Evolutionary conservation across 2,329 filamentous ascomycete species (phyloP).

Genomic region (Alternaria panax): DNA sequence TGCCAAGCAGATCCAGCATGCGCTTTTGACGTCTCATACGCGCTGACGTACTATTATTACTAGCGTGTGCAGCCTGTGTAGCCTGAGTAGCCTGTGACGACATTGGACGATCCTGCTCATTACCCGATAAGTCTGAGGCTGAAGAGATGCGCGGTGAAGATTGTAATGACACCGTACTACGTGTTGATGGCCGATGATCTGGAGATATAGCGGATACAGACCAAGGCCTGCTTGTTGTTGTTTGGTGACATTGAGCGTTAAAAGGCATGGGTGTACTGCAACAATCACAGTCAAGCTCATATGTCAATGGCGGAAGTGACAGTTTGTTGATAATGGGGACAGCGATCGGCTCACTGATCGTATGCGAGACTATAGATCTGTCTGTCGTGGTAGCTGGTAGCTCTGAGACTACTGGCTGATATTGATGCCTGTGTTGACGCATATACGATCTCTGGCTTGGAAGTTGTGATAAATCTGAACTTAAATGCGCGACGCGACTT

Average conservation of each 20-base stretch:
- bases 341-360: conserved; percentile 11
- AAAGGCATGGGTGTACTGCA: not conserved
- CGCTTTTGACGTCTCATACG: conserved; percentile 27
- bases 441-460: not conserved
- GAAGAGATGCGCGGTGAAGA: not conserved
- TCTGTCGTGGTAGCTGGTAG: conserved; percentile 7
- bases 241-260: not conserved
- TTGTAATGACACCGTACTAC: not conserved
- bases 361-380: conserved; percentile 11
- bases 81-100: not conserved
- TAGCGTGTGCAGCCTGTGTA: not conserved
- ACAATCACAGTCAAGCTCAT: not conserved
- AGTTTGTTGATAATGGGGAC: not conserved
- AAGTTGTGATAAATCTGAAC: not conserved
- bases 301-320: not conserved
- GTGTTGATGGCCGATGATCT: not conserved
- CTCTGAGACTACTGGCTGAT: not conserved
- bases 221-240: not conserved
- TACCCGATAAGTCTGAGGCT: not conserved
- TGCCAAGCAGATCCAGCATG: conserved; percentile 23
- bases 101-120: not conserved
- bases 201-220: not conserved
- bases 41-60: not conserved
- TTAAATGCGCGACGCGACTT: not conserved
- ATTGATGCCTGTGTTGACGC: not conserved